Base-by-base conservation (phyloP, 805 yeast species). In the Lipomyces mesembrius region DNA sequence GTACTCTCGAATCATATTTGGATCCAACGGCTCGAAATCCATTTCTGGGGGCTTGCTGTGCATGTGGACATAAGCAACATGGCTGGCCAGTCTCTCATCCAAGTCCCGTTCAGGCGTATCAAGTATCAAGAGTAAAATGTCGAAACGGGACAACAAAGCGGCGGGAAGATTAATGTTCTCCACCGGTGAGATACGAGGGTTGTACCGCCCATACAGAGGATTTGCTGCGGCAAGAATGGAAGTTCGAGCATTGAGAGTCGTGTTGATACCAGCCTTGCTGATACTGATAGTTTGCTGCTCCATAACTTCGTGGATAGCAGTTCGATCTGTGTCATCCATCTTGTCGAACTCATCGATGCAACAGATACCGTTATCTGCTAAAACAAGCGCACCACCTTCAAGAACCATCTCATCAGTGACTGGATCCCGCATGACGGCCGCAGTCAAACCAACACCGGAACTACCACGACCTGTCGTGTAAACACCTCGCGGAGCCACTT, bases 271-370 rank as follows among this genome's bases (percentile, higher is more conserved):
- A 2, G 99, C 99, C 79, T 95, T 95, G 55, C 98, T 91, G 66
- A 95, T 95, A 27, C 97, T 91, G 66, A 95, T 95, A 1, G 99
- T 95, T 79, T 95, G 99, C 78, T 95, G 99, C 80, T 95, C 99
- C 99, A 95, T 95, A 43, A 95, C 99, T 82, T 94, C 99, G 79
- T 94, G 98, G 75, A 95, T 95, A 1, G 98, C 98, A 0, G 98
- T 95, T 75, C 99, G 84, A 79, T 95, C 99, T 70, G 85, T 80
- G 78, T 95, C 99, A 77, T 94, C 98, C 99, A 95, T 95, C 81
- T 95, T 95, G 79, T 95, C 99, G 76, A 95, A 95, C 82, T 95
- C 99, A 84, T 95, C 99, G 76, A 95, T 95, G 78, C 99, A 95
- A 81, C 98, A 95, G 70, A 95, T 89, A 77, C 99, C 99, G 76